Base-by-base conservation (phyloP, 1,284 basidiomycete genomes). In the Microbotryum lychnidis-dioicae region DNA sequence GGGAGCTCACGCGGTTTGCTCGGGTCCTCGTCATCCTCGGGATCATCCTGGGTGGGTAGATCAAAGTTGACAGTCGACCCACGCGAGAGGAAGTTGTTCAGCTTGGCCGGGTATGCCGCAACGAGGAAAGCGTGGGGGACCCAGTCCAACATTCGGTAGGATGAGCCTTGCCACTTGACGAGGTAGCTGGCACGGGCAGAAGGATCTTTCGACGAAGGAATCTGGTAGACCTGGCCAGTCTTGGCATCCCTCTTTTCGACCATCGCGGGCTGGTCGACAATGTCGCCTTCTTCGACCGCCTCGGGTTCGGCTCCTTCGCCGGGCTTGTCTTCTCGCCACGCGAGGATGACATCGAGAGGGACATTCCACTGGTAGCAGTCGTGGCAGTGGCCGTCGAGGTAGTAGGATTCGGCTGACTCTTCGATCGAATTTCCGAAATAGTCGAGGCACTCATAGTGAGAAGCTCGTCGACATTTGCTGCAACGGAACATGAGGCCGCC, bases 121-220 rank as follows among this genome's bases (percentile, higher is more conserved):
- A 84, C 77, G 1, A 96, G 78, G 89, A 89, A 96, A 76, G 87
- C 84, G 72, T 94, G 91, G 21, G 91, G 87, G 1, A 93, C 89
- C 91, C 91, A 94, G 68, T 84, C 70, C 20, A 73, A 68, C 71
- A 75, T 63, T 53, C 57, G 58, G 51, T 61, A 64, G 53, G 48
- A 63, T 50, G 45, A 54, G 50, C 50, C 63, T 51, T 61, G 61
- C 58, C 58, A 68, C 29, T 56, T 65, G 59, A 69, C 58, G 46
- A 64, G 61, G 50, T 56, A 65, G 50, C 60, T 60, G 42, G 61
- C 83, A 78, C 60, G 89, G 83, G 56, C 86, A 78, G 75, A 87
- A 92, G 65, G 89, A 86, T 61, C 87, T 77, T 61, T 80, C 83
- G 74, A 80, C 79, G 69, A 83, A 77, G 1, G 82, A 79, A 23